Evolutionary conservation across 1,139 yeast genomes (phyloP).

Genomic region (Taiozyma sp.): DNA sequence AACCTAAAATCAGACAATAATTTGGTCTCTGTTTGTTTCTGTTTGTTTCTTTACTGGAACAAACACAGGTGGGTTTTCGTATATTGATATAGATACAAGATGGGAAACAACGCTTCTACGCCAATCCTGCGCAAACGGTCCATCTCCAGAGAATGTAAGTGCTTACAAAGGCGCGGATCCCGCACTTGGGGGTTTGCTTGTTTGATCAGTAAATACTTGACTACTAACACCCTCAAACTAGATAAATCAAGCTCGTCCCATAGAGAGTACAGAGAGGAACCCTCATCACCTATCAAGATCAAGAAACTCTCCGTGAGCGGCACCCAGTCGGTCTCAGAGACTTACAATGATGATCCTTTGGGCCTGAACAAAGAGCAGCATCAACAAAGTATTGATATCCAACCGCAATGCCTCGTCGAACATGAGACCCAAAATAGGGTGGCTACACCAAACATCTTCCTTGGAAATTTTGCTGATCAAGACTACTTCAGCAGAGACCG

Average conservation of each 20-base stretch:
- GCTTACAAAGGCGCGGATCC: not conserved
- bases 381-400: not conserved
- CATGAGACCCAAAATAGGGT: not conserved
- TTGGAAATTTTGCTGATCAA: constrained; percentile 6
- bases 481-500: constrained; percentile 15
- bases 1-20: too few relatives aligned
- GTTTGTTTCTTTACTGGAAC: not conserved
- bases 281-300: not conserved
- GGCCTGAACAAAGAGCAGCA: not conserved
- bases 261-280: not conserved
- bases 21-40: too few relatives aligned
- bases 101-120: constrained; percentile 1
- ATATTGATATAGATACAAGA: not conserved
- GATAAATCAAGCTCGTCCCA: not conserved
- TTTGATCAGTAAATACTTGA: not conserved
- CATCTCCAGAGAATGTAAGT: constrained; percentile 1
- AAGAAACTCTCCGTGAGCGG: not conserved
- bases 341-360: not conserved
- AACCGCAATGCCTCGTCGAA: not conserved
- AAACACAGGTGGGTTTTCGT: not conserved
- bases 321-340: not conserved
- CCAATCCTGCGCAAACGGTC: not conserved
- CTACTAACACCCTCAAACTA: constrained; percentile 1
- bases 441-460: constrained; percentile 6
- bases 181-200: not conserved